Base-by-base conservation (phyloP, 352 stramenopile species). In the Phytopythium boreale region DNA sequence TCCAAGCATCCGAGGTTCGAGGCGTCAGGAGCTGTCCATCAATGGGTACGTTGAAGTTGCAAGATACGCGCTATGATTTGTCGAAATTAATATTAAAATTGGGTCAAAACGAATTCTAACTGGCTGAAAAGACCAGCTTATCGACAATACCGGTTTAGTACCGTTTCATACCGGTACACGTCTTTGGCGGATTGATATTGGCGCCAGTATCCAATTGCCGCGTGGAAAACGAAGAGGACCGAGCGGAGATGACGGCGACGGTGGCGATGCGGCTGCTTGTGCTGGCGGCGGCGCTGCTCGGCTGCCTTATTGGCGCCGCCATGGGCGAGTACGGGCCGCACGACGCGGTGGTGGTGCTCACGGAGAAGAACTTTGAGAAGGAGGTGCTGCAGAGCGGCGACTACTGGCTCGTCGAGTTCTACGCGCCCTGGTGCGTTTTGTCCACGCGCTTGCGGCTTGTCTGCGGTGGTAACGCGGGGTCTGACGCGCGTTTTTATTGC, bases 381-480 rank as follows among this genome's bases (percentile, higher is more conserved):
- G 76, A 90, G 50, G 83, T 94, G 61, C 77, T 94, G 47, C 71
- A 92, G 61, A 93, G 86, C 60, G 62, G 62, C 5, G 85, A 92
- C 68, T 91, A 92, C 56, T 98, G 90, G 90, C 72, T 98, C 44
- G 92, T 98, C 43, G 90, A 98, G 69, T 98, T 98, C 72, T 97
- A 96, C 65, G 93, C 93, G 20, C 93, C 91, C 36, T 98, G 91
- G 91, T 87, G 47, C 12, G 66, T 59, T 19, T 22, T 39, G 6
- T 7, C 34, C 34, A 39, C 1, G 34, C 34, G 5, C 34, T 39
- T 39, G 10, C 34, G 34, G 7, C 34, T 39, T 10, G 5, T 39
- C 2, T 3, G 10, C 2, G 34, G 14, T 29, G 14, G 15, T 59
- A 50, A 41, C 29, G 29, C 29, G 29, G 29, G 62, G 61, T 4